Percentiles rank a stretch among this genome's conserved stretches.
Evolutionary conservation across 2,329 filamentous ascomycete genomes (phyloP).

Genomic region (Epichloe sp.): DNA sequence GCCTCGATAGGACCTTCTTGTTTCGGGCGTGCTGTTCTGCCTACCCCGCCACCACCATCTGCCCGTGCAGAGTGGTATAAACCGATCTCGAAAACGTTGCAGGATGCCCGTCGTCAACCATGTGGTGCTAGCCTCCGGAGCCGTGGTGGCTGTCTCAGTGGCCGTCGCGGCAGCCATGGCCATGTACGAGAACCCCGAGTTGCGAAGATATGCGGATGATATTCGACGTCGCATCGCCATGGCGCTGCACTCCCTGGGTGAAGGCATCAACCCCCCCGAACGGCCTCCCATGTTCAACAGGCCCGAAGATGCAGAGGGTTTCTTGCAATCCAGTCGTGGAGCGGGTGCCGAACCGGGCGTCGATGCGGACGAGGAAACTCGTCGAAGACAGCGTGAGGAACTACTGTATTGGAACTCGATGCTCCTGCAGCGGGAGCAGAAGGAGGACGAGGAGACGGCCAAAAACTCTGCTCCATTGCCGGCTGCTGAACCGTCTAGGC

Average conservation of each 20-base stretch:
- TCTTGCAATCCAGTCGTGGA: constrained; percentile 38
- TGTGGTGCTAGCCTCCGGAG: constrained; percentile 39
- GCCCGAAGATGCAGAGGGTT: constrained; percentile 53
- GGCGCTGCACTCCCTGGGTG: constrained; percentile 45
- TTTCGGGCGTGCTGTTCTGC: not conserved
- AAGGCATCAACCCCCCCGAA: constrained; percentile 37
- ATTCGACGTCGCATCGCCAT: constrained; percentile 48
- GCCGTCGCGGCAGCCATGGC: constrained; percentile 45
- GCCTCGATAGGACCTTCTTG: not conserved
- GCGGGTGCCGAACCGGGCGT: constrained; percentile 32
- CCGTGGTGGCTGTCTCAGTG: constrained; percentile 43
- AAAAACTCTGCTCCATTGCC: not conserved
- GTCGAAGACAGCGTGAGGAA: constrained; percentile 49
- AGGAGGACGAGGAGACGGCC: constrained; percentile 22
- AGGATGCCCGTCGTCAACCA: constrained; percentile 43
- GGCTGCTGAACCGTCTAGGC: not conserved
- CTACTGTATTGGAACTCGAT: constrained; percentile 52
- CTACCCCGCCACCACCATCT: not conserved
- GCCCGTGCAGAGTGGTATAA: not conserved
- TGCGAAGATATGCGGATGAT: constrained; percentile 48
- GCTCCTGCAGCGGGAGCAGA: constrained; percentile 35
- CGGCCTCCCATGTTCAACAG: constrained; percentile 48
- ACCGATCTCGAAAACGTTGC: not conserved
- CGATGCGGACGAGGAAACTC: constrained; percentile 49
- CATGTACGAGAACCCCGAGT: constrained; percentile 51